phyloP scores from a whole-genome alignment of 352 stramenopile species.

The Elongisporangium undulatum region DNA sequence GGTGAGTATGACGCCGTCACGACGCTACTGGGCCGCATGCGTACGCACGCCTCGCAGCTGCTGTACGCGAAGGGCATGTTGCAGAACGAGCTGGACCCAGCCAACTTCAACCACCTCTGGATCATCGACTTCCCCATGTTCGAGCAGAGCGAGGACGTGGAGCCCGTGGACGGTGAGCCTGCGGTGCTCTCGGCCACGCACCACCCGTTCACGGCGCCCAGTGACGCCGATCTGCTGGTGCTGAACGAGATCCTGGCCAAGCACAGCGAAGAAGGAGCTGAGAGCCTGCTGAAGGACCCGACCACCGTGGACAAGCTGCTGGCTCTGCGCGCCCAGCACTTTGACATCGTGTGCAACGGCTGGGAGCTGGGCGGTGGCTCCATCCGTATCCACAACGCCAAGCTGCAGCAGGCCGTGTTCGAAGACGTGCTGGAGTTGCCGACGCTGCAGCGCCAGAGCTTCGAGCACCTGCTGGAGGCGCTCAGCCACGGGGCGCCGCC shows the following conservation, averaged over 20 bases:
- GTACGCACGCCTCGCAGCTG: constrained; percentile 55
- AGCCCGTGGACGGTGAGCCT: constrained; percentile 19
- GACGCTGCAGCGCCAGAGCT: constrained; percentile 63
- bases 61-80: constrained; percentile 57
- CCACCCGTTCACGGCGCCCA: constrained; percentile 83
- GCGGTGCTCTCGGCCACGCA: constrained; percentile 68
- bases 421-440: constrained; percentile 73
- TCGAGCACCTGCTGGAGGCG: constrained; percentile 80
- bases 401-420: constrained; percentile 74
- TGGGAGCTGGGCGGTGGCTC: constrained; percentile 84
- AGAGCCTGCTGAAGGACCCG: constrained; percentile 40
- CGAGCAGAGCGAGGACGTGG: constrained; percentile 53
- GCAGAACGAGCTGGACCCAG: constrained; percentile 51
- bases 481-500: constrained; percentile 75
- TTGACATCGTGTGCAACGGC: constrained; percentile 88
- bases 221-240: constrained; percentile 33
- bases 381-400: constrained; percentile 78
- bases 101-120: constrained; percentile 80
- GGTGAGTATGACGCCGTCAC: constrained; percentile 57
- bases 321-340: constrained; percentile 71
- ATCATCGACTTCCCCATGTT: constrained; percentile 89
- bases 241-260: constrained; percentile 40
- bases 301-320: constrained; percentile 52
- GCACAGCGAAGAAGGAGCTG: constrained; percentile 1
- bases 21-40: constrained; percentile 57